phyloP scores from a whole-genome alignment of 345 rosid species.

The Eucalyptus camaldulensis region DNA sequence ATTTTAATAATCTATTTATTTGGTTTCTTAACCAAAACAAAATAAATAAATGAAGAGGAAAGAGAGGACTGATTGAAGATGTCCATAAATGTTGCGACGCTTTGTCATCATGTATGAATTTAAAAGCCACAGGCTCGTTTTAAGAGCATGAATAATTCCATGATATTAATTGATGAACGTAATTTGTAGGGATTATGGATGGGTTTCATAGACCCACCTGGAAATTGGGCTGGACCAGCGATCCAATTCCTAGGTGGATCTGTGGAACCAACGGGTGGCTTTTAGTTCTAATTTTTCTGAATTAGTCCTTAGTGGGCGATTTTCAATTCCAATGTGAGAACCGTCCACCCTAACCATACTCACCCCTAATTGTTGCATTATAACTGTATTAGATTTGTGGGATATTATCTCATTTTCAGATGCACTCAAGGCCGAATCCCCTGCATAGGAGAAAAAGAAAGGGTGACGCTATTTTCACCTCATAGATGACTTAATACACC shows the following conservation, averaged over 20 bases:
- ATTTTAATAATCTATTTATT: too few relatives aligned
- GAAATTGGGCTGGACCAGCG: fast-evolving
- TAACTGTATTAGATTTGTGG: not conserved
- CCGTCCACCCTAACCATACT: fast-evolving
- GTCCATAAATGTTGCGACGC: fast-evolving
- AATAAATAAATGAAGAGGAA: too few relatives aligned
- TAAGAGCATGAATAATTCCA: too few relatives aligned
- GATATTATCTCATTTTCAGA: not conserved
- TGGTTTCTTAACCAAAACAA: too few relatives aligned
- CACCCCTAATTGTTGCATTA: not conserved
- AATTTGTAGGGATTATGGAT: too few relatives aligned
- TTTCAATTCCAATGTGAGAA: fast-evolving
- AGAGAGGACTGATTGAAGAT: too few relatives aligned
- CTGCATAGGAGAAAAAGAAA: not conserved
- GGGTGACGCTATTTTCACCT: not conserved
- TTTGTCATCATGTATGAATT: too few relatives aligned
- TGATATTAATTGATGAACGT: too few relatives aligned
- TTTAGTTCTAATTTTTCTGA: too few relatives aligned
- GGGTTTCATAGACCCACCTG: not conserved
- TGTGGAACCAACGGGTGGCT: fast-evolving
- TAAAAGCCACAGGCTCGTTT: too few relatives aligned
- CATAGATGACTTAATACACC: too few relatives aligned
- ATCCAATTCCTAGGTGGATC: fast-evolving
- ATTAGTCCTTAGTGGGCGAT: not conserved
- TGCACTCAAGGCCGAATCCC: not conserved